Evolutionary conservation across 2,329 filamentous ascomycete genomes (phyloP).

Genomic region (Claviceps sp.): DNA sequence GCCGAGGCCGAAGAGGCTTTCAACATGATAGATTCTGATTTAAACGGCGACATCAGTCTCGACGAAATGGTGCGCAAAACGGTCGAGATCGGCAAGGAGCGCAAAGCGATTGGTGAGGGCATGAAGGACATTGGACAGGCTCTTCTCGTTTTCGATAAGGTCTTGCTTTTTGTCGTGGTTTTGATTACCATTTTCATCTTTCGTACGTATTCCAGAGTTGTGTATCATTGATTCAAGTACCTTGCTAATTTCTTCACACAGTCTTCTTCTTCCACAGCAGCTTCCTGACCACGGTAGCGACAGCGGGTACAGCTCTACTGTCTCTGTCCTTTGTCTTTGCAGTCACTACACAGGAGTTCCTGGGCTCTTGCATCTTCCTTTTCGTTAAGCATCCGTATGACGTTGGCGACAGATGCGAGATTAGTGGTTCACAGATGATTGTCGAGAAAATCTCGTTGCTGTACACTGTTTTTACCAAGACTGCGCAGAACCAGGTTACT

Average conservation of each 20-base stretch:
- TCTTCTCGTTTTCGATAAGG: slow-evolving; percentile 76
- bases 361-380: slow-evolving; percentile 97
- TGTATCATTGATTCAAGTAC: too few relatives aligned
- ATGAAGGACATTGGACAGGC: slow-evolving; percentile 98
- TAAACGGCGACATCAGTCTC: slow-evolving; percentile 85
- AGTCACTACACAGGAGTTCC: slow-evolving; percentile 80
- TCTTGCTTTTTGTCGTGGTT: slow-evolving; percentile 69
- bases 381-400: slow-evolving; percentile 98
- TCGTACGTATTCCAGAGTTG: slow-evolving; percentile 31
- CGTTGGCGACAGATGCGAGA: slow-evolving; percentile 86
- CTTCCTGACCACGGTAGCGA: slow-evolving; percentile 75
- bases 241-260: slow-evolving; percentile 14
- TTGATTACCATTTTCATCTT: slow-evolving; percentile 77
- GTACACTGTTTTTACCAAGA: slow-evolving; percentile 80
- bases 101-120: slow-evolving; percentile 79
- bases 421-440: slow-evolving; percentile 54
- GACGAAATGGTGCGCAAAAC: slow-evolving; percentile 91
- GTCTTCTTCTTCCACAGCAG: slow-evolving; percentile 80
- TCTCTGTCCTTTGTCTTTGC: slow-evolving; percentile 97
- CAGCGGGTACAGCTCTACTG: slow-evolving; percentile 80
- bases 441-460: slow-evolving; percentile 92
- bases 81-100: slow-evolving; percentile 68
- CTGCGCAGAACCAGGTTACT: slow-evolving; percentile 66
- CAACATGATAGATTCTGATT: slow-evolving; percentile 64
- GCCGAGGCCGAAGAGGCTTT: slow-evolving; percentile 81